Conservation (phyloP, 2,329 filamentous ascomycete genomes). For the Ceratocystis eucalypticola region DNA sequence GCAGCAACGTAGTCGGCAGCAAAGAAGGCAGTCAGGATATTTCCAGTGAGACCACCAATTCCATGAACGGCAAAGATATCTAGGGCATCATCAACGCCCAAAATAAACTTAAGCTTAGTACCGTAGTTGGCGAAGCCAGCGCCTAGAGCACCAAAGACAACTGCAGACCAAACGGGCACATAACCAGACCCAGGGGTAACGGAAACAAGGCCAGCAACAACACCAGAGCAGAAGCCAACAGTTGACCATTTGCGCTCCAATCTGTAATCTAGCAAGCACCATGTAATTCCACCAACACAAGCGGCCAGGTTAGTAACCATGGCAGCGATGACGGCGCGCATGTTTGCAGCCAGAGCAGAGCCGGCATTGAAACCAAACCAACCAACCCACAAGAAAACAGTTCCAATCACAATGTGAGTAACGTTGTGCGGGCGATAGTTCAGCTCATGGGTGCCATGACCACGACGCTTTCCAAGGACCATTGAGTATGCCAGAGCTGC, state of each 20-base stretch:
- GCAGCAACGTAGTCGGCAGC: slow-evolving; percentile 73
- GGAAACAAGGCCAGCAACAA: slow-evolving; percentile 73
- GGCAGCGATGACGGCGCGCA: slow-evolving; percentile 76
- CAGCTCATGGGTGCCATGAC: slow-evolving; percentile 74
- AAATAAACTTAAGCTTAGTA: slow-evolving; percentile 77
- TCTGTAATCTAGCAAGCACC: slow-evolving; percentile 79
- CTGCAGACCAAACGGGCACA: slow-evolving; percentile 72
- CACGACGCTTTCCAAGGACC: slow-evolving; percentile 75
- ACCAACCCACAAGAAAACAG: slow-evolving; percentile 87
- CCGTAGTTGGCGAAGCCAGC: slow-evolving; percentile 75
- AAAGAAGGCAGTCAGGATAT: slow-evolving; percentile 68
- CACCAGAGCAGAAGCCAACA: slow-evolving; percentile 83
- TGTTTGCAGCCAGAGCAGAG: slow-evolving; percentile 64
- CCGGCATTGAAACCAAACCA: slow-evolving; percentile 95
- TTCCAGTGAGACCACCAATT: slow-evolving; percentile 65
- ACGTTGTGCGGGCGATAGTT: slow-evolving; percentile 91
- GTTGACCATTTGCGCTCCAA: slow-evolving; percentile 86
- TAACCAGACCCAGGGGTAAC: slow-evolving; percentile 82
- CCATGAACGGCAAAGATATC: slow-evolving; percentile 81
- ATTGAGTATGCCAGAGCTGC: slow-evolving; percentile 81
- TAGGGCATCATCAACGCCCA: slow-evolving; percentile 69
- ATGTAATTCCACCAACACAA: slow-evolving; percentile 72
- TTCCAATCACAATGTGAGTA: slow-evolving; percentile 81
- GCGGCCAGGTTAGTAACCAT: slow-evolving; percentile 77
- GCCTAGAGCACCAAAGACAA: slow-evolving; percentile 64